Base-by-base conservation (phyloP, 2,329 filamentous ascomycete genomes). In the Cadophora luteo-olivacea region DNA sequence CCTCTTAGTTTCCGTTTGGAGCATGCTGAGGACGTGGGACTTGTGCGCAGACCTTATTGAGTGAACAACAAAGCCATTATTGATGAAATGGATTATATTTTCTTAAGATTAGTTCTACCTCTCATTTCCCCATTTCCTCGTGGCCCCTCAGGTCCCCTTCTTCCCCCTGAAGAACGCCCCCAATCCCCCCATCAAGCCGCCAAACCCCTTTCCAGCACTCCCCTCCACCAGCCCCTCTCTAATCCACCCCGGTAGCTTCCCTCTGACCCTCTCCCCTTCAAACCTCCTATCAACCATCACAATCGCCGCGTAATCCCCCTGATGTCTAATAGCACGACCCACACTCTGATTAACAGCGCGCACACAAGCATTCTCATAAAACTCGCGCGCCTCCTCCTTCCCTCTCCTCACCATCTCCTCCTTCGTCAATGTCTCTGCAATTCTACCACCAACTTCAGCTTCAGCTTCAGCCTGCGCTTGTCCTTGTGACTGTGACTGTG, bases 321-420 rank as follows among this genome's bases (percentile, higher is more conserved):
- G 87, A 78, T 99, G 96, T 58, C 96, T 85, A 75, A 99, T 97
- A 0, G 94, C 96, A 68, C 96, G 85, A 0, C 96, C 96, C 73
- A 99, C 94, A 77, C 93, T 96, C 82, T 99, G 96, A 79, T 99
- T 99, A 4, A 99, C 96, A 4, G 94, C 93, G 49, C 96, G 86
- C 94, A 99, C 97, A 79, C 94, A 97, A 0, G 93, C 89, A 77
- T 98, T 98, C 78, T 97, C 94, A 77, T 97, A 97, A 77, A 93
- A 97, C 69, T 95, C 92, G 64, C 91, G 83, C 1, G 91, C 89
- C 4, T 89, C 82, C 72, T 86, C 84, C 74, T 87, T 89, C 0
- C 82, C 48, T 66, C 63, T 22, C 68, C 75, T 65, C 22, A 77
- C 77, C 60, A 82, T 83, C 8, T 82, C 81, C 9, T 76, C 77